Base-by-base conservation (phyloP, 2,329 filamentous ascomycete genomes). In the Fusarium cyanostomum region DNA sequence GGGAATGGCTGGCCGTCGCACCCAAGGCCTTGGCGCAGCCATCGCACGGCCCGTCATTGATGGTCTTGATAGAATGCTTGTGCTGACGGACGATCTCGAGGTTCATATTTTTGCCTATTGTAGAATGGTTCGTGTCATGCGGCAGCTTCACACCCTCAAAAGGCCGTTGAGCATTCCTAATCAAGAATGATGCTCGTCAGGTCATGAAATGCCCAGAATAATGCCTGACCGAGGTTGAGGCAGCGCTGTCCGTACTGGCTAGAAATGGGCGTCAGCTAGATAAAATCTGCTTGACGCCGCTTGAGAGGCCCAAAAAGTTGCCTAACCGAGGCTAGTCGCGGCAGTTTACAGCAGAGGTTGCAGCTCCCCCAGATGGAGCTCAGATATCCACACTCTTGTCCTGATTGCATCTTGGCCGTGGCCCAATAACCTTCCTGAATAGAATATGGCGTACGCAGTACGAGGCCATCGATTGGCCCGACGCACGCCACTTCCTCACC, bases 261-360 rank as follows among this genome's bases (percentile, higher is more conserved):
- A 34, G 21, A 21, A 31, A 31, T 26, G 18, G 33, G 21, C 3
- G 7, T n/a, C 24, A 5, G 18, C 21, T 46, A 13, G 28, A 12
- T n/a, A 34, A 12, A 12, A 12, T 10, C 34, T 24, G 31, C 10
- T 11, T 16, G 13, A 16, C n/a, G 12, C 24, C 13, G 16, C 15
- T 13, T n/a, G 7, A 58, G 16, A 43, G 57, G 57, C 30, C 62
- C 13, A 52, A 63, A 66, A 66, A 63, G 24, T 66, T 65, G 15
- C 62, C 63, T 31, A 49, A 60, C 56, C 16, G 16, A 59, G 62
- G 27, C 39, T 63, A 56, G 62, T 28, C 8, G 15, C 3, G 30
- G 38, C 41, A 28, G 45, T 39, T 24, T 44, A 42, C 28, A 43
- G 28, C 27, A 28, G 24, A 34, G 16, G 5, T 28, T 45, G 12